These are phyloP conservation scores for Pseudopyrenochaeta lycopersici DNA, from an alignment of 2,329 filamentous ascomycete genomes.

Conservation along the genomic window DNA sequence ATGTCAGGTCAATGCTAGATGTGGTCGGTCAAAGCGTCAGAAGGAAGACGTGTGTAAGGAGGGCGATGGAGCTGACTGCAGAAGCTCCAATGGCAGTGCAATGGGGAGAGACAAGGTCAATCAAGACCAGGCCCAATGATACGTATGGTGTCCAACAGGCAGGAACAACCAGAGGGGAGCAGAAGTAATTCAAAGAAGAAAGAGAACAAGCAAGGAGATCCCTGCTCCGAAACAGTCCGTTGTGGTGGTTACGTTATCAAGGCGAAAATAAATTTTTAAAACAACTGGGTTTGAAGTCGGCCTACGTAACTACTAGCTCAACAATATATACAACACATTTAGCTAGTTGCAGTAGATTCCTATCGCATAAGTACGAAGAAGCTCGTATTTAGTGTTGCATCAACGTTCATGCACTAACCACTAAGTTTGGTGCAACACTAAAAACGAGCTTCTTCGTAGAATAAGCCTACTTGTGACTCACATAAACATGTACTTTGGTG, in stretches of 20 bases:
- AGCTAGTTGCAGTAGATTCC: not conserved
- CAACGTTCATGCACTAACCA: not conserved
- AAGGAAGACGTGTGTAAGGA: conserved; percentile 28
- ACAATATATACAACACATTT: not conserved
- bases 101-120: conserved; percentile 14
- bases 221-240: conserved; percentile 2
- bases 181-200: conserved; percentile 15
- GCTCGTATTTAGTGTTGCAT: conserved; percentile 1
- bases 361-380: conserved; percentile 1
- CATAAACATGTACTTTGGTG: not conserved
- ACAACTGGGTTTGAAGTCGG: conserved; percentile 1
- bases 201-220: conserved; percentile 11
- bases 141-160: conserved; percentile 19
- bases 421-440: no score
- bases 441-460: no score
- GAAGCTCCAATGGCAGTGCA: conserved; percentile 25
- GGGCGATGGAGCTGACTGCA: conserved; percentile 39
- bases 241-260: not conserved
- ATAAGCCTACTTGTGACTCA: not conserved
- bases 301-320: not conserved
- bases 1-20: conserved; percentile 30
- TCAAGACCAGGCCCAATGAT: conserved; percentile 20
- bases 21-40: conserved; percentile 31
- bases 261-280: not conserved
- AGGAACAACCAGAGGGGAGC: conserved; percentile 12